These are phyloP conservation scores for Dothideomycetidae sp. DNA, from an alignment of 2,329 filamentous ascomycete genomes.

Conservation along the genomic window DNA sequence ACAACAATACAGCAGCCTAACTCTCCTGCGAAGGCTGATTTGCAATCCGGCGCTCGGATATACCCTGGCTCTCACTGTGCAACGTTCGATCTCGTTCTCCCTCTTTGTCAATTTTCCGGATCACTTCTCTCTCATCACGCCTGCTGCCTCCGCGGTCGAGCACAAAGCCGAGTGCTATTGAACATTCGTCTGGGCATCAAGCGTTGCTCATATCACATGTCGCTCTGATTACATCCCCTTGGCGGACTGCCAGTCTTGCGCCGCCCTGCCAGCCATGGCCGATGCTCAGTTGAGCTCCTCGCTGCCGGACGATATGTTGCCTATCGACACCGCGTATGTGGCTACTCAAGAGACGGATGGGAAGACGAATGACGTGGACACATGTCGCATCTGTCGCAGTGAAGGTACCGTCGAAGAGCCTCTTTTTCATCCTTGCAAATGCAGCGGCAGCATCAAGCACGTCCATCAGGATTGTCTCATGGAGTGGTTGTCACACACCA, in stretches of 20 bases:
- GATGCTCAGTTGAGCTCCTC: not conserved
- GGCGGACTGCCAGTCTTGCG: not conserved
- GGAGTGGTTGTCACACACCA: slow-evolving; percentile 96
- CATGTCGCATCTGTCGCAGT: slow-evolving; percentile 92
- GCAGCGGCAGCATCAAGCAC: slow-evolving; percentile 95
- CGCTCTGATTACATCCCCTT: not conserved
- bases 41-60: no score
- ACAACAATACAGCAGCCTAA: no score
- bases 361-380: slow-evolving; percentile 45
- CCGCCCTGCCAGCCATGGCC: slow-evolving; percentile 4
- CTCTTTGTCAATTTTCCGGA: no score
- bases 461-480: slow-evolving; percentile 97
- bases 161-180: no score
- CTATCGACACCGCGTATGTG: no score
- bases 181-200: no score
- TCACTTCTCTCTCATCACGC: no score
- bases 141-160: no score
- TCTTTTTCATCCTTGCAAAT: slow-evolving; percentile 96
- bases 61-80: no score
- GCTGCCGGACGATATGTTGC: slow-evolving; percentile 40
- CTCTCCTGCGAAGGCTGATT: no score
- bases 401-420: slow-evolving; percentile 73
- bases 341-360: slow-evolving; percentile 19
- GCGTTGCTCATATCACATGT: no score
- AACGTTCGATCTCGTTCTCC: no score